Evolutionary conservation across 176 grass and related monocot genomes (phyloP).

Genomic region (Dactylis glomerata): DNA sequence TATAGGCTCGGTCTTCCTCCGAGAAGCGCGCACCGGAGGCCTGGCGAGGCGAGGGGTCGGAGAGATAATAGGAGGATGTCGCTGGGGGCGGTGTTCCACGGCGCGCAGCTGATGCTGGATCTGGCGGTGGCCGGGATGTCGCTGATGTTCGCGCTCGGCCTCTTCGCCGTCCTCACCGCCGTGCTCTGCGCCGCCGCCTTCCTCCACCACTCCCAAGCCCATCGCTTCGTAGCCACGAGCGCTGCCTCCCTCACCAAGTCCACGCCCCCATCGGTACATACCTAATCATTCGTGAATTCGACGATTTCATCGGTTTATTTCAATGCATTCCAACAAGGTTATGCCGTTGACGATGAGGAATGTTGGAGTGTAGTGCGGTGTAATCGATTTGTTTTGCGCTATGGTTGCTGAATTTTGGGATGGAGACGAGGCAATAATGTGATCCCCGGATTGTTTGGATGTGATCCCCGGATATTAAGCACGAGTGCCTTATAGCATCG

Average conservation of each 20-base stretch:
- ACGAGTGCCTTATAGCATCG: background rate
- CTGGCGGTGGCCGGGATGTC: slow-evolving; percentile 77
- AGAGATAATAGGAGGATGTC: background rate
- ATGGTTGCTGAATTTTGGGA: background rate
- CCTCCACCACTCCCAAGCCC: slow-evolving; percentile 69
- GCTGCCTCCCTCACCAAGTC: background rate
- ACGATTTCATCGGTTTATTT: background rate
- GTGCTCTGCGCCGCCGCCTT: slow-evolving; percentile 81
- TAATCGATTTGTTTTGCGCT: background rate
- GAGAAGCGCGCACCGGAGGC: slow-evolving; percentile 7
- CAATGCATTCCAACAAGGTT: background rate
- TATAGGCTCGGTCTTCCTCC: slow-evolving; percentile 17
- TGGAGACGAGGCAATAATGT: background rate
- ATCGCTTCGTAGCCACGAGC: slow-evolving; percentile 26
- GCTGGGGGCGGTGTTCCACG: slow-evolving; percentile 50
- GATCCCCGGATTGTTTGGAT: too few relatives aligned
- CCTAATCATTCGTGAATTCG: background rate
- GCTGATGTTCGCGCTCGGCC: slow-evolving; percentile 53
- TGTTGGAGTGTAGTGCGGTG: background rate
- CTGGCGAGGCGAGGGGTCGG: slow-evolving; percentile 1
- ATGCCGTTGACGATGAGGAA: background rate
- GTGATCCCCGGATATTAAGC: background rate
- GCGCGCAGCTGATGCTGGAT: slow-evolving; percentile 69
- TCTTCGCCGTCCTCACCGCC: slow-evolving; percentile 71
- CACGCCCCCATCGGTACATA: slow-evolving; percentile 22